Percentiles rank a stretch among this genome's conserved stretches.
Conservation (phyloP, 345 rosid genomes). For the Geranium rotundifolium region DNA sequence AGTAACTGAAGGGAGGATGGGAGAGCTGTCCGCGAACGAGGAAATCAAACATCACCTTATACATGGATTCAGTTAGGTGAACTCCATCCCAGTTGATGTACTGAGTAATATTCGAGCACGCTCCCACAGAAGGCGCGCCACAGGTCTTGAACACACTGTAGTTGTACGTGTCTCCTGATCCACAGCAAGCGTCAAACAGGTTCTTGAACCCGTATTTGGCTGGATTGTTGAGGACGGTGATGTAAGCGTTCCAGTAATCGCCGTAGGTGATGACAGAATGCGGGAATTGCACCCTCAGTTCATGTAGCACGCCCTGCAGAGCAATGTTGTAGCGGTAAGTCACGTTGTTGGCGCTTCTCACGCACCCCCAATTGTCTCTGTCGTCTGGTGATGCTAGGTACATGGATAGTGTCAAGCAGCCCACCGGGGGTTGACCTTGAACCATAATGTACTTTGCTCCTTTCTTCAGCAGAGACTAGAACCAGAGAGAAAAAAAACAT, state of each 20-base stretch:
- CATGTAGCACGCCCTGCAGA: slow-evolving; percentile 32
- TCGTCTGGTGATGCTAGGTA: slow-evolving; percentile 41
- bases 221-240: slow-evolving; percentile 37
- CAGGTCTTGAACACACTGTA: slow-evolving; percentile 43
- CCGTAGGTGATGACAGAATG: slow-evolving; percentile 46
- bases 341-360: slow-evolving; percentile 51
- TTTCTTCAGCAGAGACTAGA: slow-evolving; percentile 56
- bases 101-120: slow-evolving; percentile 40
- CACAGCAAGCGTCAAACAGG: slow-evolving; percentile 76
- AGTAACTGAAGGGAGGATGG: slow-evolving; percentile 47
- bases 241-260: slow-evolving; percentile 79
- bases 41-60: slow-evolving; percentile 50
- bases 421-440: slow-evolving; percentile 63
- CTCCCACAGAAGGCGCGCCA: slow-evolving; percentile 35
- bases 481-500: not conserved
- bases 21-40: slow-evolving; percentile 46
- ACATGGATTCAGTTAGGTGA: slow-evolving; percentile 86
- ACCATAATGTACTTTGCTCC: slow-evolving; percentile 71
- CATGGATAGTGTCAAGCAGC: slow-evolving; percentile 75
- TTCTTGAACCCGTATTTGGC: slow-evolving; percentile 49
- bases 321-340: slow-evolving; percentile 38
- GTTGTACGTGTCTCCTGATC: slow-evolving; percentile 63
- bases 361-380: slow-evolving; percentile 69
- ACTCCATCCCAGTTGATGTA: slow-evolving; percentile 97
- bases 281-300: slow-evolving; percentile 50